A percentile compares a stretch with the other conserved stretches of the same genome.
phyloP scores from a whole-genome alignment of 129 eudicot species.

The Lactuca sativa region DNA sequence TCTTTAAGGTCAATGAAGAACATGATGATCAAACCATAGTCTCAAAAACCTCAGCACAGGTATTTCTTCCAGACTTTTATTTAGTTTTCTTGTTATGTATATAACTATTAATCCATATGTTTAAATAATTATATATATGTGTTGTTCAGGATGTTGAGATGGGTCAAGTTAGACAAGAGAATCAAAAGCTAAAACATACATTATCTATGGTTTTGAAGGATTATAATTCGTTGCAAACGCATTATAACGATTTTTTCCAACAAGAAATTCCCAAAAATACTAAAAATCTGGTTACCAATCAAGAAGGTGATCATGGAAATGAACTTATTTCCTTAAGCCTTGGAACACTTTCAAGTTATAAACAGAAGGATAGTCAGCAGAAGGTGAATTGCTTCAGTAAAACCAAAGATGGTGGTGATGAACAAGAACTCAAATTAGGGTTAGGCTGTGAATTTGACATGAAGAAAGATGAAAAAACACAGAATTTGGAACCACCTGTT shows the following conservation, averaged over 20 bases:
- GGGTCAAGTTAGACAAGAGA: constrained; percentile 64
- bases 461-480: constrained; percentile 36
- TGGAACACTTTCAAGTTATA: constrained; percentile 47
- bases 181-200: constrained; percentile 47
- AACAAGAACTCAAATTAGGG: constrained; percentile 54
- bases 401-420: constrained; percentile 29
- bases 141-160: constrained; percentile 50
- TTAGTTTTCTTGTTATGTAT: background rate
- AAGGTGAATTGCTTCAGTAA: constrained; percentile 16
- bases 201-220: constrained; percentile 46
- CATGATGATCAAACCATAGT: constrained; percentile 20
- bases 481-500: constrained; percentile 22
- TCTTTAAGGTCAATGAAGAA: constrained; percentile 31
- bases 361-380: constrained; percentile 17
- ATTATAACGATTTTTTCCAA: constrained; percentile 30
- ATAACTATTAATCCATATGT: background rate
- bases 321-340: constrained; percentile 58
- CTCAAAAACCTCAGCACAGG: constrained; percentile 20
- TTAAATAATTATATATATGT: background rate
- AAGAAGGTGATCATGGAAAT: constrained; percentile 26
- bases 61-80: constrained; percentile 8
- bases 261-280: constrained; percentile 25
- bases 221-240: constrained; percentile 48
- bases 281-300: constrained; percentile 10
- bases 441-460: constrained; percentile 42